Evolutionary conservation across 768 basidiomycete species (phyloP).

Genomic region (Mycena chlorophos): DNA sequence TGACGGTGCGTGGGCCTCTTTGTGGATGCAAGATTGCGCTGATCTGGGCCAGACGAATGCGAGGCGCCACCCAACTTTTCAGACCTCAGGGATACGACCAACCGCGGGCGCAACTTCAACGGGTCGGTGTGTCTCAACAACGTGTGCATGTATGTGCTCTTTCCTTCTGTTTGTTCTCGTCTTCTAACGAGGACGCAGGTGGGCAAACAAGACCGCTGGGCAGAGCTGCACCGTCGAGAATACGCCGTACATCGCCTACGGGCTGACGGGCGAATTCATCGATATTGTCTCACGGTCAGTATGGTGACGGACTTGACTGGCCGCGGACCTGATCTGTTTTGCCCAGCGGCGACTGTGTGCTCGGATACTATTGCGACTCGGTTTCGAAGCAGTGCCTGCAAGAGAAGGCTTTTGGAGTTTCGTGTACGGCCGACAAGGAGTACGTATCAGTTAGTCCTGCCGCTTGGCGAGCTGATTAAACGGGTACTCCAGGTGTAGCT

Average conservation of each 20-base stretch:
- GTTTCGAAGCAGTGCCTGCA: slow-evolving; percentile 55
- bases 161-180: background rate
- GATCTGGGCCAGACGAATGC: slow-evolving; percentile 66
- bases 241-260: slow-evolving; percentile 74
- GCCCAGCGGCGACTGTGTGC: slow-evolving; percentile 66
- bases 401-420: slow-evolving; percentile 54
- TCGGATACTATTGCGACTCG: slow-evolving; percentile 78
- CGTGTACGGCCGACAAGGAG: slow-evolving; percentile 59
- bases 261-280: slow-evolving; percentile 58
- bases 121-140: slow-evolving; percentile 84
- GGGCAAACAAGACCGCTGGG: slow-evolving; percentile 73
- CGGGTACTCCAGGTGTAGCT: slow-evolving; percentile 54
- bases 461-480: background rate
- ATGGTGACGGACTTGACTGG: background rate
- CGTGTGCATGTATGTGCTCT: slow-evolving; percentile 66
- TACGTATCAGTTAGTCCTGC: slow-evolving; percentile 25
- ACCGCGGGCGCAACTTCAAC: slow-evolving; percentile 73
- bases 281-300: slow-evolving; percentile 79
- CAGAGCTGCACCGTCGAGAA: slow-evolving; percentile 72
- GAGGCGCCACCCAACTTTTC: slow-evolving; percentile 62
- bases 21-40: slow-evolving; percentile 1
- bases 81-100: slow-evolving; percentile 62
- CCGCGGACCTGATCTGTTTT: background rate
- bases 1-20: slow-evolving; percentile 57
- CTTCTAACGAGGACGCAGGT: slow-evolving; percentile 44